phyloP scores from a whole-genome alignment of 192 early-diverging fungal genomes.

The Linderina pennispora region DNA sequence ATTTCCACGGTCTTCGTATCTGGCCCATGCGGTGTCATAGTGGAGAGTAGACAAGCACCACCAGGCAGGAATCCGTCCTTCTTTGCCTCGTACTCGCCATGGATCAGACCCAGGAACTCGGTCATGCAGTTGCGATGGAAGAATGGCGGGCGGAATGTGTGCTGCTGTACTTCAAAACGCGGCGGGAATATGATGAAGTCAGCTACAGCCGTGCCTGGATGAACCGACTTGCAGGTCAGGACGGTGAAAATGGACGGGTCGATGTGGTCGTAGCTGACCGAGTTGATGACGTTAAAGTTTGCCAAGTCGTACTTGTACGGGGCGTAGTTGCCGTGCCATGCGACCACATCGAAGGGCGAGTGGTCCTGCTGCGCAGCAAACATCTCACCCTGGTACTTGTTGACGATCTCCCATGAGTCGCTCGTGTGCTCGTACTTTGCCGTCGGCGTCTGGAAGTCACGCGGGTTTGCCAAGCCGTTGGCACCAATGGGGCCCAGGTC shows the following conservation, averaged over 20 bases:
- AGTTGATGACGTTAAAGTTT: slow-evolving; percentile 72
- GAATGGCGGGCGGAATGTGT: slow-evolving; percentile 92
- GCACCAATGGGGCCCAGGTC: slow-evolving; percentile 94
- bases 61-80: slow-evolving; percentile 86
- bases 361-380: slow-evolving; percentile 70
- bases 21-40: slow-evolving; percentile 91
- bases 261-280: slow-evolving; percentile 79
- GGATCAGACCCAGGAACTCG: slow-evolving; percentile 97
- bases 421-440: slow-evolving; percentile 69
- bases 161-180: slow-evolving; percentile 85
- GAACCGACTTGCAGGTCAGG: slow-evolving; percentile 80
- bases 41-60: slow-evolving; percentile 71
- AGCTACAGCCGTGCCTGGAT: slow-evolving; percentile 77
- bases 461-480: slow-evolving; percentile 91
- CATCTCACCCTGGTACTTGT: slow-evolving; percentile 79
- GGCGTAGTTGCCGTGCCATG: slow-evolving; percentile 98
- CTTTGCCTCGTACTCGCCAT: slow-evolving; percentile 91
- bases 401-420: slow-evolving; percentile 61
- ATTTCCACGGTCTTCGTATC: slow-evolving; percentile 71
- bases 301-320: slow-evolving; percentile 83
- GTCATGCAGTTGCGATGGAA: slow-evolving; percentile 98
- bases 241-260: slow-evolving; percentile 97
- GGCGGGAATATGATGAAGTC: slow-evolving; percentile 98
- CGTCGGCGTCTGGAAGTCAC: slow-evolving; percentile 85
- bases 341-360: slow-evolving; percentile 94